Conservation (phyloP, 1,284 basidiomycete genomes). For the Pyrrhoderma lamaoense region DNA sequence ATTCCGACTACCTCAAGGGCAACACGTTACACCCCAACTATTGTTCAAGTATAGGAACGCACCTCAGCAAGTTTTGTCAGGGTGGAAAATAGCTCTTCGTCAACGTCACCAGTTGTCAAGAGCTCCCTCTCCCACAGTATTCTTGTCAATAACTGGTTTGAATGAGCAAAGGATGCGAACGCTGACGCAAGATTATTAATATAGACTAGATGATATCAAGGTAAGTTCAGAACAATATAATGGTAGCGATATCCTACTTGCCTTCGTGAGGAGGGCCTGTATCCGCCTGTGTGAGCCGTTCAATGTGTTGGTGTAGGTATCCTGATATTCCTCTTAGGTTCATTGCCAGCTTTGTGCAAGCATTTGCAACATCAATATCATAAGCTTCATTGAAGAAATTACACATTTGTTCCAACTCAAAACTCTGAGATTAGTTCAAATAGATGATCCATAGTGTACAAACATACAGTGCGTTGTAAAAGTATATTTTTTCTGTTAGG, state of each 20-base stretch:
- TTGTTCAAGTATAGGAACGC: not conserved
- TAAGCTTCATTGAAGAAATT: not conserved
- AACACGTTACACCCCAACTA: not conserved
- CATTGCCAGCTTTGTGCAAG: not conserved
- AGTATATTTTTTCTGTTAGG: not conserved
- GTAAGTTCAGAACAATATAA: not conserved
- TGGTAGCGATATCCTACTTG: not conserved
- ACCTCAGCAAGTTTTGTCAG: constrained; percentile 13
- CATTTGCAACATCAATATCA: not conserved
- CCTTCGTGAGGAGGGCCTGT: constrained; percentile 6
- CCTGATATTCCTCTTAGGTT: constrained; percentile 3
- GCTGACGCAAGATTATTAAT: constrained; percentile 7
- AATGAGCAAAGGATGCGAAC: constrained; percentile 3
- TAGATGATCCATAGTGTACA: not conserved
- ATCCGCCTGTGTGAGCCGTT: constrained; percentile 2
- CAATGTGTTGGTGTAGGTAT: constrained; percentile 10
- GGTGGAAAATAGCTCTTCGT: not conserved
- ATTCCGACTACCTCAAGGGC: constrained; percentile 2
- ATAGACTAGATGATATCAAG: not conserved
- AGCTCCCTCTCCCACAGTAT: not conserved
- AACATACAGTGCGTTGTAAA: not conserved
- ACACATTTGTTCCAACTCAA: not conserved
- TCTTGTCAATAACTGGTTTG: not conserved
- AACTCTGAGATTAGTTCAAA: too few relatives aligned
- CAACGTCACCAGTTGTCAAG: not conserved